phyloP scores from a whole-genome alignment of 2,329 filamentous ascomycete species.

The Hypoxylon sp. region DNA sequence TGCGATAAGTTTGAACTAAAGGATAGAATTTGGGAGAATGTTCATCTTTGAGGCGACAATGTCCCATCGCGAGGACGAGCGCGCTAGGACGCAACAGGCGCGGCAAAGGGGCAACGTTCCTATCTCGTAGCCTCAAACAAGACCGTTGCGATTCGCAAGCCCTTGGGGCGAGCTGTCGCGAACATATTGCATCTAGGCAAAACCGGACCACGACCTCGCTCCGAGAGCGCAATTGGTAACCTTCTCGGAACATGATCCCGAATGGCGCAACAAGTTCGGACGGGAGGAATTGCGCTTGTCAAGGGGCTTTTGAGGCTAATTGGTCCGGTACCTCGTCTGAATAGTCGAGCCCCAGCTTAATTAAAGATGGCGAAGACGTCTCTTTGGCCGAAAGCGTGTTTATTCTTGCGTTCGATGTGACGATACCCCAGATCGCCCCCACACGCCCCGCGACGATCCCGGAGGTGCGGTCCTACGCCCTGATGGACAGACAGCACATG shows the following conservation, averaged over 20 bases:
- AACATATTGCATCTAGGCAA: slow-evolving; percentile 28
- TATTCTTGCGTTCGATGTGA: slow-evolving; percentile 20
- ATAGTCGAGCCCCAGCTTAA: slow-evolving; percentile 26
- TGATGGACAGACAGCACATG: slow-evolving; percentile 34
- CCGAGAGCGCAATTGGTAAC: slow-evolving; percentile 45
- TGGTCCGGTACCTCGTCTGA: slow-evolving; percentile 25
- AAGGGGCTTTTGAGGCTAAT: slow-evolving; percentile 44
- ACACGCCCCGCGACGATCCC: slow-evolving; percentile 36
- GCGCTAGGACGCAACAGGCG: slow-evolving; percentile 11
- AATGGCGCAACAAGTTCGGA: slow-evolving; percentile 38
- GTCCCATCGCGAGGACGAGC: slow-evolving; percentile 16
- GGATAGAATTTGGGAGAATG: slow-evolving; percentile 23
- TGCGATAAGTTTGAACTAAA: slow-evolving; percentile 12
- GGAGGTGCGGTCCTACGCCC: slow-evolving; percentile 36
- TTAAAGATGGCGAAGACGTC: slow-evolving; percentile 23
- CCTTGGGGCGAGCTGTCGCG: slow-evolving; percentile 24
- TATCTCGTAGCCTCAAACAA: slow-evolving; percentile 26
- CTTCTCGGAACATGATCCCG: slow-evolving; percentile 41
- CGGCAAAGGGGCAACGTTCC: slow-evolving; percentile 9
- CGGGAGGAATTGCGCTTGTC: slow-evolving; percentile 38
- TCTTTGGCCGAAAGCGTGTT: slow-evolving; percentile 17
- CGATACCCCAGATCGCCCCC: slow-evolving; percentile 32
- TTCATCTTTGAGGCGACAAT: slow-evolving; percentile 29
- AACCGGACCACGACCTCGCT: slow-evolving; percentile 26
- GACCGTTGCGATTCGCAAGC: slow-evolving; percentile 12